Evolutionary conservation across 2,329 filamentous ascomycete genomes (phyloP).

Genomic region (Basipetospora chlamydospora): DNA sequence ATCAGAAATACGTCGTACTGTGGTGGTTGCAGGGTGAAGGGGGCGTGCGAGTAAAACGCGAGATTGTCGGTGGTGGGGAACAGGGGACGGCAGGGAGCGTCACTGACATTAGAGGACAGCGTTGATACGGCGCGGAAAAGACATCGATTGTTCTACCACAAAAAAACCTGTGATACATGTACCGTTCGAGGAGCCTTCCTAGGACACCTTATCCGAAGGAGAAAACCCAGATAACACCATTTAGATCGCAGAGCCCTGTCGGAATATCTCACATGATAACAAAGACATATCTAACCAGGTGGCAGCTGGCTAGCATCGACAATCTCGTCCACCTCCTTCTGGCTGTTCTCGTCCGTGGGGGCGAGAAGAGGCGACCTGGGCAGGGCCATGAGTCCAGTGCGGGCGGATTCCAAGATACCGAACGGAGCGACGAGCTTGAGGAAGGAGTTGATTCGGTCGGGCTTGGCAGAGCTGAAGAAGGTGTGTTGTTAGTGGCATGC

Average conservation of each 20-base stretch:
- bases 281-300: constrained; percentile 49
- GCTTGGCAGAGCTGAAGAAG: constrained; percentile 65
- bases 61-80: too few species aligned
- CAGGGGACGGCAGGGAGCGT: too few species aligned
- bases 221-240: constrained; percentile 8
- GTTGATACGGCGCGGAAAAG: too few species aligned
- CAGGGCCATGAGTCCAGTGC: constrained; percentile 92
- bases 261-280: constrained; percentile 2
- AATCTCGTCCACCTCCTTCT: constrained; percentile 83
- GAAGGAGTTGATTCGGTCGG: constrained; percentile 86
- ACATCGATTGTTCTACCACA: too few species aligned
- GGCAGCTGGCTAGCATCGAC: constrained; percentile 90
- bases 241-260: constrained; percentile 7
- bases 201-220: too few species aligned
- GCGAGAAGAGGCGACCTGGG: constrained; percentile 80
- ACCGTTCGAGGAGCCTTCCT: too few species aligned
- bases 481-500: constrained; percentile 13
- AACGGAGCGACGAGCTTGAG: constrained; percentile 91
- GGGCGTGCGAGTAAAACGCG: too few species aligned
- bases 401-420: constrained; percentile 88
- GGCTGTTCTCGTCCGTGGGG: constrained; percentile 50
- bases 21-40: background rate
- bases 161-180: too few species aligned
- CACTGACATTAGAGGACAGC: too few species aligned
- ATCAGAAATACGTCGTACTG: background rate